These are phyloP conservation scores for Boletus reticulatus DNA, from an alignment of 768 basidiomycete genomes.

Conservation along the genomic window DNA sequence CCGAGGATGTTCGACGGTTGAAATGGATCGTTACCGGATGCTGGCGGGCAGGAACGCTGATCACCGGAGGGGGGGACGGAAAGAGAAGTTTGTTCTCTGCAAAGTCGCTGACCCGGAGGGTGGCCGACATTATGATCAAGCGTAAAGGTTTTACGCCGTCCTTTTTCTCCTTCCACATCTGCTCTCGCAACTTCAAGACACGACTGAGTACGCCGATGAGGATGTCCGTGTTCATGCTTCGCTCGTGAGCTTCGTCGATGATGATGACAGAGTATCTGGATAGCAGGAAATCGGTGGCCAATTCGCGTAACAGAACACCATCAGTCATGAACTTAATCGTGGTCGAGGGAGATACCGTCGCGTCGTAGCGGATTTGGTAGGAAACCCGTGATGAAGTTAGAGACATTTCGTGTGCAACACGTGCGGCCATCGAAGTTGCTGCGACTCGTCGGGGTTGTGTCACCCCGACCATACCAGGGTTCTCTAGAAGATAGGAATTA, in stretches of 20 bases:
- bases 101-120: slow-evolving; percentile 91
- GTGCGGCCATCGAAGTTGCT: slow-evolving; percentile 92
- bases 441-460: slow-evolving; percentile 98
- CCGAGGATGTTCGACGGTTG: slow-evolving; percentile 76
- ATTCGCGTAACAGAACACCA: slow-evolving; percentile 90
- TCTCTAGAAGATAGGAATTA: slow-evolving; percentile 53
- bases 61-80: slow-evolving; percentile 80
- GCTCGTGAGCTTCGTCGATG: slow-evolving; percentile 97
- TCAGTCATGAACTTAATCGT: slow-evolving; percentile 99
- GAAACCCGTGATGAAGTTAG: slow-evolving; percentile 80
- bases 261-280: slow-evolving; percentile 91
- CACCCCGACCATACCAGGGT: slow-evolving; percentile 96
- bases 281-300: slow-evolving; percentile 92
- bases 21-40: slow-evolving; percentile 96
- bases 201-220: slow-evolving; percentile 95
- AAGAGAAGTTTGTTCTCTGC: slow-evolving; percentile 84
- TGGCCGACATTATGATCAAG: slow-evolving; percentile 98
- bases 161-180: slow-evolving; percentile 80
- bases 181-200: slow-evolving; percentile 84
- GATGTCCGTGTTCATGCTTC: slow-evolving; percentile 98
- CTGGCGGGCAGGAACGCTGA: slow-evolving; percentile 86
- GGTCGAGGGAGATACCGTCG: slow-evolving; percentile 85
- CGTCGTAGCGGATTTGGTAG: slow-evolving; percentile 97
- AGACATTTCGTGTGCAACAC: slow-evolving; percentile 92
- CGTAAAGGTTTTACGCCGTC: slow-evolving; percentile 81